Evolutionary conservation across 352 stramenopile genomes (phyloP), one percentile per base, ranked within the genome.

Genomic region (Phytophthora multivora): DNA sequence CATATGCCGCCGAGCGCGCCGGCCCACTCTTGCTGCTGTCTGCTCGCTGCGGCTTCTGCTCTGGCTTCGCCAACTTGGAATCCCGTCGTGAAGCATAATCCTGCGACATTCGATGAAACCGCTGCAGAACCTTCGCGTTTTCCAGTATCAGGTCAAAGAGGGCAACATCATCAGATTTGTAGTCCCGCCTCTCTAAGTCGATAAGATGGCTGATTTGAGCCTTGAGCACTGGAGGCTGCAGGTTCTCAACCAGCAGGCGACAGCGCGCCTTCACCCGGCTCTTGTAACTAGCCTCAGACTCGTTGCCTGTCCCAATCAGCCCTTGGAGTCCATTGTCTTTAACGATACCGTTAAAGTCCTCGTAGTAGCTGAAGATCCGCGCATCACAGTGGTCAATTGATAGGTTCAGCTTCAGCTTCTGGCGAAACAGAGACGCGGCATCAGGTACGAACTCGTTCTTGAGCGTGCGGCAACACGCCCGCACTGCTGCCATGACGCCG

Each of bases 131-230:
- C 4, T 54, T 54, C 31, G 47, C 47, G 5, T 54, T 18, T 8
- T 54, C 47, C 19, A 43, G 18, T 54, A 33, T 53, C 16, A 41
- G 19, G 9, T 53, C 46, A 15, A 53, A 53, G 46, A 53, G 31
- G 47, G 31, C 31, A n/a, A 54, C 31, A 43, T 54, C 47, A 30
- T 39, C 26, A 18, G 26, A 40, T 18, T 51, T 51, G 45, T 26
- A 51, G 26, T 51, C 26, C n/a, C 47, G 47, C 31, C 18, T 45
- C 18, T 54, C 16, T 7, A 42, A 43, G 1, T 43, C 47, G 31
- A 43, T 43, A 33, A 54, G 47, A 2, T 31, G 47, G 0, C 1
- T 35, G 10, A 43, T 54, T 8, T 45, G 31, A 12, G 47, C 47
- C 12, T 35, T 54, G 18, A 43, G 47, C 0, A 33, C 10, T 8